Base-by-base conservation (phyloP, 306 rosid genomes). In the Rubus idaeus region DNA sequence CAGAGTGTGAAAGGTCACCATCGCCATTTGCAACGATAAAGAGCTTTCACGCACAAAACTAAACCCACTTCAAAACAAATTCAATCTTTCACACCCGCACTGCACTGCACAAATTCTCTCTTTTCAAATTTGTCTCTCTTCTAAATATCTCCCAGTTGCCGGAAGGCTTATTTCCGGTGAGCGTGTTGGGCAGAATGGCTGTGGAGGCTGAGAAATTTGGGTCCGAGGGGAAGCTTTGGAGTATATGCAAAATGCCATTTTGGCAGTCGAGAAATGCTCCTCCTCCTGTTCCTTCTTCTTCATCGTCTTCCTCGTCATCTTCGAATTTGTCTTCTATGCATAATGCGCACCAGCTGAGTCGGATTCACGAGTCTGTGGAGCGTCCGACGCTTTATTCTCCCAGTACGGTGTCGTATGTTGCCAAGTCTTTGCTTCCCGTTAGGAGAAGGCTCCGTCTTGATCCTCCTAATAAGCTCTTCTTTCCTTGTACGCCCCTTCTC, bases 391-490 rank as follows among this genome's bases (percentile, higher is more conserved):
- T 77, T 55, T 86, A 85, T 63, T 74, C 97, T 80, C 71, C 93
- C 9, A 81, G 63, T 44, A 77, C 88, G 16, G 96, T 90, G 80
- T 90, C 97, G 37, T 87, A 91, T 26, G 83, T 92, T 52, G 92
- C 93, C 21, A 95, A 95, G 80, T 95, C 99, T 71, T 77, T 95
- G 73, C 87, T 90, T 50, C 99, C 97, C 21, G 85, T 89, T 6
- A 81, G 93, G 84, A 84, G 93, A 71, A 89, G 93, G 78, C 96
- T 95, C 74, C 93, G 91, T 82, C 99, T 95, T 68, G 99, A 95
- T 88, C 99, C 99, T 74, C 64, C 97, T 56, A 95, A 87, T 85
- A 95, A 95, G 83, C 97, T 95, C 61, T 92, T 83, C 84, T 95
- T 95, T 82, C 99, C 97, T 5, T 95, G 97, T 95, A 89, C n/a